These are phyloP conservation scores for Straminergon stramineum DNA, from an alignment of 225 moss, liverwort and hornwort genomes.

Conservation along the genomic window DNA sequence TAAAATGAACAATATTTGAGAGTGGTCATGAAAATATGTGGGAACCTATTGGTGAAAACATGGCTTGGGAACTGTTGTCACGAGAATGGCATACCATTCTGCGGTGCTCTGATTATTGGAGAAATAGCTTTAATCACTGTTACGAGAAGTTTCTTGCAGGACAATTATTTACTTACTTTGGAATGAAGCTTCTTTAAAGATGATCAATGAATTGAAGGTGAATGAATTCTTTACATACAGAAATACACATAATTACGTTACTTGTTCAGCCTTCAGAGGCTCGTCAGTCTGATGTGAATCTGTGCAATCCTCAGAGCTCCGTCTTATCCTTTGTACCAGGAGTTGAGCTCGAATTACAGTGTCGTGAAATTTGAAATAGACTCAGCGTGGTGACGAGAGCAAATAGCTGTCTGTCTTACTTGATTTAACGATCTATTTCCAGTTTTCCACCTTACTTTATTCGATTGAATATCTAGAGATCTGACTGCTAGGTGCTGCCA, in stretches of 20 bases:
- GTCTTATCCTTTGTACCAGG: not conserved
- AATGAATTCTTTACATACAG: not conserved
- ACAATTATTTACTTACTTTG: not conserved
- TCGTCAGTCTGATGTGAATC: not conserved
- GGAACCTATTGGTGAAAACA: not conserved
- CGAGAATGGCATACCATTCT: not conserved
- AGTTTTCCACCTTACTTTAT: not conserved
- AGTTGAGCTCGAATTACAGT: not conserved
- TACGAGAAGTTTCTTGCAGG: slow-evolving; percentile 6
- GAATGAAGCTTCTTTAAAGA: slow-evolving; percentile 2
- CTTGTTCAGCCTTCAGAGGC: not conserved
- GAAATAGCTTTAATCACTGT: not conserved
- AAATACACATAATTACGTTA: not conserved
- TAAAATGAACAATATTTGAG: not conserved
- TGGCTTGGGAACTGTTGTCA: not conserved
- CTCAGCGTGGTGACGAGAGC: not conserved
- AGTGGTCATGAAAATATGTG: not conserved
- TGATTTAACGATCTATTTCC: not conserved
- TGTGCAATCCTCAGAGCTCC: not conserved
- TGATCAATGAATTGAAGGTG: slow-evolving; percentile 12
- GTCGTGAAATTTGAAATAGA: not conserved
- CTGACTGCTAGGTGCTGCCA: not conserved
- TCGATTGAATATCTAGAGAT: not conserved
- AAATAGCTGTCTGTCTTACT: not conserved
- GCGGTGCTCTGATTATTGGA: not conserved